phyloP scores from a whole-genome alignment of 306 rosid species.

The cucumber (Cucumis sativus) region DNA sequence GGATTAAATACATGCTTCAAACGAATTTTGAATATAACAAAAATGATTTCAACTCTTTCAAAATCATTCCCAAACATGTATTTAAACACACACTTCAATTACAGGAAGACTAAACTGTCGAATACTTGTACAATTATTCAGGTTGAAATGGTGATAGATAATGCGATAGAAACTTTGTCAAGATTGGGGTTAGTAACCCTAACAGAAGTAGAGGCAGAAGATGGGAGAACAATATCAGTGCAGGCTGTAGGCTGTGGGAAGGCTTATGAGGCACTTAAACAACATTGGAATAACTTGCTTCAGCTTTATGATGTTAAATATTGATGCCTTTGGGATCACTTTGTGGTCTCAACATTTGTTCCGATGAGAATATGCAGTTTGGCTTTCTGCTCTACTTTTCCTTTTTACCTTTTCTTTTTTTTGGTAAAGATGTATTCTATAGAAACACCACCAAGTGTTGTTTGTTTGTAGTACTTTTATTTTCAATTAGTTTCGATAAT shows the following conservation, averaged over 20 bases:
- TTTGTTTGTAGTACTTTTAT: not conserved
- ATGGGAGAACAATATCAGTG: slow-evolving; percentile 32
- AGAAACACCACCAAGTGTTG: not conserved
- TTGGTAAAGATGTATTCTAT: not conserved
- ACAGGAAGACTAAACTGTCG: not conserved
- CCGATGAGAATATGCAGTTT: not conserved
- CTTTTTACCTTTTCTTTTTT: not conserved
- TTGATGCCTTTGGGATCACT: not conserved
- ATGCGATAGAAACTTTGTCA: slow-evolving; percentile 51
- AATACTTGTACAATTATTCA: slow-evolving; percentile 18
- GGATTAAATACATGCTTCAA: no score
- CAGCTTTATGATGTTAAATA: not conserved
- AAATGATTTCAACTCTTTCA: no score
- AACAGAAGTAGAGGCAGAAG: slow-evolving; percentile 22
- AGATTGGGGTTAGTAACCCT: slow-evolving; percentile 51
- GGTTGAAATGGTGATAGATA: slow-evolving; percentile 86
- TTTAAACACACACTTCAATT: no score
- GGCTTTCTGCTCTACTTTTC: not conserved
- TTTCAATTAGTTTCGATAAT: no score
- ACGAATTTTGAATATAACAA: no score
- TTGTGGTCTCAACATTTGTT: not conserved
- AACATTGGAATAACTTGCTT: slow-evolving; percentile 55
- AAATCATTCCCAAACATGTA: no score
- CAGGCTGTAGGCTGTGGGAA: slow-evolving; percentile 42
- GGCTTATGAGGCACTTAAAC: slow-evolving; percentile 52